Conservation (phyloP, 805 yeast genomes). For the Teunomyces atbi region DNA sequence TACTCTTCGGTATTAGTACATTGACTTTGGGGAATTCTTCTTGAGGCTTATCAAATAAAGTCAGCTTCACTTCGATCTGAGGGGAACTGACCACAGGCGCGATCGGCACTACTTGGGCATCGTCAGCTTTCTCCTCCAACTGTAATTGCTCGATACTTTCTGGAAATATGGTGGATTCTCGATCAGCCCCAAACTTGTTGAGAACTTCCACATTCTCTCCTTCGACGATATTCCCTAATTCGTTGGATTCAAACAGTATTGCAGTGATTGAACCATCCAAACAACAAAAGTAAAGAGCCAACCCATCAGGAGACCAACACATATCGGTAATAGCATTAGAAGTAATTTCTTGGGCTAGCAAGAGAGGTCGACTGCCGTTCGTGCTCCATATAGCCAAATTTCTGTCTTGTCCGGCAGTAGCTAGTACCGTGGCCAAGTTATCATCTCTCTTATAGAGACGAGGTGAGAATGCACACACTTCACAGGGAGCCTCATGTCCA, state of each 20-base stretch:
- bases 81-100: neutral
- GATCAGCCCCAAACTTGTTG: slow-evolving; percentile 82
- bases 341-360: slow-evolving; percentile 75
- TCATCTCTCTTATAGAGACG: slow-evolving; percentile 43
- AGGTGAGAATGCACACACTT: slow-evolving; percentile 75
- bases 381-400: slow-evolving; percentile 89
- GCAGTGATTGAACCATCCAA: slow-evolving; percentile 81
- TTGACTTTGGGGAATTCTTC: neutral
- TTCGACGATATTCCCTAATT: slow-evolving; percentile 64
- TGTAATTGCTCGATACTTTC: slow-evolving; percentile 78
- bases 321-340: slow-evolving; percentile 82
- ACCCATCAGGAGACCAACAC: slow-evolving; percentile 88
- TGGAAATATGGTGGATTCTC: slow-evolving; percentile 80
- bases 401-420: slow-evolving; percentile 95
- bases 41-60: neutral
- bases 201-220: slow-evolving; percentile 60
- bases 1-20: neutral
- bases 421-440: slow-evolving; percentile 67
- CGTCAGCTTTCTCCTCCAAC: slow-evolving; percentile 63
- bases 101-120: neutral
- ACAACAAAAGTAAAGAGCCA: slow-evolving; percentile 76
- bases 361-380: slow-evolving; percentile 66
- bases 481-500: slow-evolving; percentile 86
- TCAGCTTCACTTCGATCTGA: neutral
- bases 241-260: slow-evolving; percentile 59